A percentile compares a stretch with the other conserved stretches of the same genome.
phyloP scores from a whole-genome alignment of 495 filamentous ascomycete genomes.

The Peziza echinospora region DNA sequence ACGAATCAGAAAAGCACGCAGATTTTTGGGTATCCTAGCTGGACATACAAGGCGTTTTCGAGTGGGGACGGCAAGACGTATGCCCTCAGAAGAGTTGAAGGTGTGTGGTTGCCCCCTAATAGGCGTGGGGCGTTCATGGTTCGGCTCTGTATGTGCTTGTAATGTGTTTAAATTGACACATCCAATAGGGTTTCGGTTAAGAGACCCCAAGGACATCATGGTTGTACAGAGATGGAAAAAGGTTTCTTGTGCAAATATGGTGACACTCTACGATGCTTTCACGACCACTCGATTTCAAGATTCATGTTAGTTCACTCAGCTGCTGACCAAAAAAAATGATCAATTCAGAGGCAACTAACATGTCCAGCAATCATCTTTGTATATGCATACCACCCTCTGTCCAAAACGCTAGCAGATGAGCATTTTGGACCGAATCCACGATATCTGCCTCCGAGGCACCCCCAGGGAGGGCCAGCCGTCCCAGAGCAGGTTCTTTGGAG shows the following conservation, averaged over 20 bases:
- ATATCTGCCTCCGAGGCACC: constrained; percentile 26
- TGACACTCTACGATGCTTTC: constrained; percentile 77
- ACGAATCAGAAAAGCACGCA: constrained; percentile 51
- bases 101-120: constrained; percentile 17
- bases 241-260: constrained; percentile 58
- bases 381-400: constrained; percentile 75
- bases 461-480: constrained; percentile 28
- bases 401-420: constrained; percentile 73
- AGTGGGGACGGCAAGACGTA: constrained; percentile 69
- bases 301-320: constrained; percentile 30
- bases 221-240: constrained; percentile 82
- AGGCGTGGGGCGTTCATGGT: constrained; percentile 4
- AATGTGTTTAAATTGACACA: neutral
- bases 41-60: constrained; percentile 89
- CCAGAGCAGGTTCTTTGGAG: constrained; percentile 70
- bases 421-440: constrained; percentile 42
- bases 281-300: constrained; percentile 84
- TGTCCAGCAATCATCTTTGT: constrained; percentile 70
- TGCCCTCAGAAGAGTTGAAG: constrained; percentile 67
- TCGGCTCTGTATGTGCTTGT: neutral
- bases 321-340: neutral
- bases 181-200: constrained; percentile 49
- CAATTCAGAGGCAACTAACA: neutral
- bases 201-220: constrained; percentile 68
- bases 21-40: constrained; percentile 66